Conservation (phyloP, 495 filamentous ascomycete genomes). For the Aspergillus coremiiformis region DNA sequence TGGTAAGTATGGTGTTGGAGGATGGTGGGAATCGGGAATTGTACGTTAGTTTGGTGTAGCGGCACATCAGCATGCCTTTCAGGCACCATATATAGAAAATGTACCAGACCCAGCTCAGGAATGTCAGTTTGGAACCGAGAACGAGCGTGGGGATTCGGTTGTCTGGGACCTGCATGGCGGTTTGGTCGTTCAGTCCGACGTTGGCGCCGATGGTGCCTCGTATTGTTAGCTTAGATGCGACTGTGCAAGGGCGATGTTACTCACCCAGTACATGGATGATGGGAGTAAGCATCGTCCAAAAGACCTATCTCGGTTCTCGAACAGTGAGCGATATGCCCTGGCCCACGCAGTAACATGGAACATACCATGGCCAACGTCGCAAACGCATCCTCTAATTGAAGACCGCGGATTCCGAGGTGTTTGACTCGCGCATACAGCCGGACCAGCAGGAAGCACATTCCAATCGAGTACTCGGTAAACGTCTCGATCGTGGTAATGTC, state of each 20-base stretch:
- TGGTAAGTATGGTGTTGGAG: no score
- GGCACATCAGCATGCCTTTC: constrained; percentile 43
- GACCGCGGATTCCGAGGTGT: constrained; percentile 10
- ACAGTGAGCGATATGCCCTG: not conserved
- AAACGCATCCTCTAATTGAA: constrained; percentile 20
- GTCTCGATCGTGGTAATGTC: constrained; percentile 10
- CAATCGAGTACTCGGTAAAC: constrained; percentile 21
- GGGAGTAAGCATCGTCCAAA: constrained; percentile 15
- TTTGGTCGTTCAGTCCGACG: constrained; percentile 14
- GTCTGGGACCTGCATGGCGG: constrained; percentile 15
- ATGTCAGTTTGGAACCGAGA: constrained; percentile 19
- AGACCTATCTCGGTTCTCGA: constrained; percentile 3
- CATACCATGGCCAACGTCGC: constrained; percentile 18
- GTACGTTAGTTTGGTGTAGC: constrained; percentile 48
- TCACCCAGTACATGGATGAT: constrained; percentile 15
- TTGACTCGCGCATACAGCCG: constrained; percentile 14
- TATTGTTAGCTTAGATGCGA: not conserved
- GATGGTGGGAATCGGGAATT: not conserved
- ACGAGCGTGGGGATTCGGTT: constrained; percentile 9
- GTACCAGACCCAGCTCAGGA: constrained; percentile 44
- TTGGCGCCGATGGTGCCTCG: constrained; percentile 15
- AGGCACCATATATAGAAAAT: constrained; percentile 45
- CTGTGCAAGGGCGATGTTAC: not conserved
- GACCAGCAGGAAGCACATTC: constrained; percentile 14
- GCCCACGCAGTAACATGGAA: no score